Conservation (phyloP, 306 rosid species). For the Urtica urens region DNA sequence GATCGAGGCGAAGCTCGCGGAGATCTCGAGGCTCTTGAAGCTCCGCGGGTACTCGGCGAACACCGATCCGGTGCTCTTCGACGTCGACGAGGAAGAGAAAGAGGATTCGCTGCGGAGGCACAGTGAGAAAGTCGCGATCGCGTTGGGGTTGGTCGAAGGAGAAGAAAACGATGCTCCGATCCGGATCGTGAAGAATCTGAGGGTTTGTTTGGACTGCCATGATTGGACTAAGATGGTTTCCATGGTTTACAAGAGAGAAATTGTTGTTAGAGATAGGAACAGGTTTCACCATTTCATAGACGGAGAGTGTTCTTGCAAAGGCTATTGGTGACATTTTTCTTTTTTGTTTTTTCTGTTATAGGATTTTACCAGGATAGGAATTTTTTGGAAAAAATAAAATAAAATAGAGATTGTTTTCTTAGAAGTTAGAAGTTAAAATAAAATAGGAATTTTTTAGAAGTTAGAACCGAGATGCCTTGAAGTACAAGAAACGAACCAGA, state of each 20-base stretch:
- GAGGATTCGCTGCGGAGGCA: constrained; percentile 43
- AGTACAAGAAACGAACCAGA: too few species aligned
- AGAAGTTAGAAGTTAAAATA: too few species aligned
- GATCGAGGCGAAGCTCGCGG: constrained; percentile 40
- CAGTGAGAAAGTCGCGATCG: constrained; percentile 48
- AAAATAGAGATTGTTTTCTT: too few species aligned
- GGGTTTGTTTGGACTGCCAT: constrained; percentile 46
- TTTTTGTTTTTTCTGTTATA: too few species aligned
- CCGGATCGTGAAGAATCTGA: constrained; percentile 36
- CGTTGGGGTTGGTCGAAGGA: constrained; percentile 41
- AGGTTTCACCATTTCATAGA: constrained; percentile 38
- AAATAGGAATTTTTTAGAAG: too few species aligned
- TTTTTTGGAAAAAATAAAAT: too few species aligned
- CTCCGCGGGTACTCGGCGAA: constrained; percentile 33
- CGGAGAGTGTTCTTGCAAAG: constrained; percentile 44
- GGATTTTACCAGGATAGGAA: too few species aligned
- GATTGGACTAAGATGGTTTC: constrained; percentile 43
- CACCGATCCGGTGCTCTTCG: constrained; percentile 44
- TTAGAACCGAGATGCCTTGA: too few species aligned
- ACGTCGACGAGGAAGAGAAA: constrained; percentile 52
- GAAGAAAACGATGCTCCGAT: constrained; percentile 25
- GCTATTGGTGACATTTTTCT: constrained; percentile 31
- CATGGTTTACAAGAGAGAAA: constrained; percentile 26
- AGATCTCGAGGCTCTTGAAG: constrained; percentile 33
- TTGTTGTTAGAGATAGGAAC: constrained; percentile 44